These are phyloP conservation scores for Chalciporus piperatus DNA, from an alignment of 768 basidiomycete species.

Conservation along the genomic window DNA sequence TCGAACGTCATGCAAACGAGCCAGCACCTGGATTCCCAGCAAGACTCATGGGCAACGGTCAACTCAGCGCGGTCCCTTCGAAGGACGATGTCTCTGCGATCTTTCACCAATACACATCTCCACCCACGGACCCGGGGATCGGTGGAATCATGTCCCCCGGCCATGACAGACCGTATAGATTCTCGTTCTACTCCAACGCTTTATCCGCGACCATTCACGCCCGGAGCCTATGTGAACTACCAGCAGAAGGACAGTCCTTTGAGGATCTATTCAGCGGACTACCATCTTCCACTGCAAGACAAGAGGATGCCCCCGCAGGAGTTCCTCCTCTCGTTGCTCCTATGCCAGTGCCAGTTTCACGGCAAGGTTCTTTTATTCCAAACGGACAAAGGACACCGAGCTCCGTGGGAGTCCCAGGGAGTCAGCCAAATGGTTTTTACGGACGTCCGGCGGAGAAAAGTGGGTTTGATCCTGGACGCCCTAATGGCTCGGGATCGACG, in stretches of 20 bases:
- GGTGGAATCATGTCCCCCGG: constrained; percentile 45
- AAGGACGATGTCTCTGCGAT: constrained; percentile 36
- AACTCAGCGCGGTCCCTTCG: constrained; percentile 41
- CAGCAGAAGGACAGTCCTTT: constrained; percentile 90
- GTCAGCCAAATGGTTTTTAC: constrained; percentile 14
- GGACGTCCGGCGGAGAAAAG: constrained; percentile 19
- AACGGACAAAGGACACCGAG: constrained; percentile 9
- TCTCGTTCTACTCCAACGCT: constrained; percentile 97
- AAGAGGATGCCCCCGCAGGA: constrained; percentile 6
- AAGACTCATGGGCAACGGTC: constrained; percentile 27
- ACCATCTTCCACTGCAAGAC: constrained; percentile 17
- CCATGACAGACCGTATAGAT: constrained; percentile 91
- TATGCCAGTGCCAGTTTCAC: constrained; percentile 5
- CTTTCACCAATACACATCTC: constrained; percentile 11
- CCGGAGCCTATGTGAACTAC: constrained; percentile 86
- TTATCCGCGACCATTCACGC: constrained; percentile 94
- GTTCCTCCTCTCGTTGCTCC: constrained; percentile 5
- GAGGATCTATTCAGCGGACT: constrained; percentile 80
- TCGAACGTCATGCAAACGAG: constrained; percentile 61
- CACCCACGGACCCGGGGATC: constrained; percentile 6
- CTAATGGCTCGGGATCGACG: constrained; percentile 24
- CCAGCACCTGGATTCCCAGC: constrained; percentile 46
- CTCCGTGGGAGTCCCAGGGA: constrained; percentile 1
- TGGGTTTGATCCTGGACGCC: constrained; percentile 15
- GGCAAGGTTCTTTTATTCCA: constrained; percentile 2